Conservation (phyloP, 169 alveolate genomes). For the Plasmodium inui region DNA sequence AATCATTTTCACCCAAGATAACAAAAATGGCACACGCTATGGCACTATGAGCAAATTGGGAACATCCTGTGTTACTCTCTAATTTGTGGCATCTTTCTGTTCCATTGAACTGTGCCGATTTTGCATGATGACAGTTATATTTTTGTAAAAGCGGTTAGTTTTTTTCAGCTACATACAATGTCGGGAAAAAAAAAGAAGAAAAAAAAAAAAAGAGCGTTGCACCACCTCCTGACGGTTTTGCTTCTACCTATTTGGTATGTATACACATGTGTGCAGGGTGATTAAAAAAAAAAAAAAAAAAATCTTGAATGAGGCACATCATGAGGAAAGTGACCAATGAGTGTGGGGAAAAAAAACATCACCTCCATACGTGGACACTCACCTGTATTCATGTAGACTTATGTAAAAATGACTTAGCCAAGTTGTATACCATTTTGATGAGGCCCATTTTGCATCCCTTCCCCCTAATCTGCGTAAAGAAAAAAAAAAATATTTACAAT, state of each 20-base stretch:
- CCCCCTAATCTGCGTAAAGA: background rate
- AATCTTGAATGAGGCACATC: background rate
- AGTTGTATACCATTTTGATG: background rate
- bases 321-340: background rate
- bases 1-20: background rate
- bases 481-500: background rate
- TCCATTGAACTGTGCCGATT: background rate
- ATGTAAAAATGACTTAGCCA: background rate
- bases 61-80: background rate
- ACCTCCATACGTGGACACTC: background rate
- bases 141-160: background rate
- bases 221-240: constrained; percentile 1
- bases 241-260: background rate
- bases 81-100: background rate
- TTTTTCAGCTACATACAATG: background rate
- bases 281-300: constrained; percentile 1
- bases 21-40: background rate
- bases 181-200: background rate
- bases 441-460: background rate
- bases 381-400: background rate
- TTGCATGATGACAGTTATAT: background rate
- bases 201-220: background rate
- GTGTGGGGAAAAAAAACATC: background rate
- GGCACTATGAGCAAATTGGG: background rate
- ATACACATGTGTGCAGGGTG: constrained; percentile 4